These are phyloP conservation scores for Buxus sempervirens DNA, from an alignment of 164 flowering plant species.

Conservation along the genomic window DNA sequence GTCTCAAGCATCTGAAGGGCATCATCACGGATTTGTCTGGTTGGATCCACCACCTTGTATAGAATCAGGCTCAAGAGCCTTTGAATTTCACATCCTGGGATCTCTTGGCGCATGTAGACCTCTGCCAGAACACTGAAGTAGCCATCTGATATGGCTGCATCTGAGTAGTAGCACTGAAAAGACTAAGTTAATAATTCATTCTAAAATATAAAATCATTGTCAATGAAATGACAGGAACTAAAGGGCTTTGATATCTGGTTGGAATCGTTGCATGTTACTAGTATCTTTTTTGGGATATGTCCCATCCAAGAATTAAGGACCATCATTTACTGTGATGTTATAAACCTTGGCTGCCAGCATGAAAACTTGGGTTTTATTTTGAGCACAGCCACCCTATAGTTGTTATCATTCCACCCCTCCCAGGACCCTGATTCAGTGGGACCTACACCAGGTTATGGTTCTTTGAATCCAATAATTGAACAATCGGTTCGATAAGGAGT, in stretches of 20 bases:
- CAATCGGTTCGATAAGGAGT: background rate
- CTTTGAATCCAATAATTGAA: background rate
- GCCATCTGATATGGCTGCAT: slow-evolving; percentile 95
- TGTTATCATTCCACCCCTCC: too few species aligned
- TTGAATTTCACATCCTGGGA: slow-evolving; percentile 96
- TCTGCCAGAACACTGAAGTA: slow-evolving; percentile 98
- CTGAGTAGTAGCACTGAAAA: slow-evolving; percentile 90
- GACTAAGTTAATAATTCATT: slow-evolving; percentile 3
- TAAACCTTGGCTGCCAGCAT: too few species aligned
- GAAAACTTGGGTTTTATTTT: too few species aligned
- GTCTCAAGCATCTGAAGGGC: slow-evolving; percentile 99
- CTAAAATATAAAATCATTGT: slow-evolving; percentile 2
- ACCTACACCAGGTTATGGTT: too few species aligned
- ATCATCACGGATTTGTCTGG: slow-evolving; percentile 95
- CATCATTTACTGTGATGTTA: too few species aligned
- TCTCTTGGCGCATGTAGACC: slow-evolving; percentile 98
- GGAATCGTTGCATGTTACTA: background rate
- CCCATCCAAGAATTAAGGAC: background rate
- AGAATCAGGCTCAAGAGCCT: slow-evolving; percentile 92
- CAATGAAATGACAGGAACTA: background rate
- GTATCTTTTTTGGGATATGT: background rate
- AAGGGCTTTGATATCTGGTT: too few species aligned
- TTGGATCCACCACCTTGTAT: slow-evolving; percentile 95
- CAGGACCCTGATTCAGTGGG: too few species aligned
- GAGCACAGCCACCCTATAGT: too few species aligned